phyloP scores from a whole-genome alignment of 192 early-diverging fungal species.

The Funneliformis geosporum region DNA sequence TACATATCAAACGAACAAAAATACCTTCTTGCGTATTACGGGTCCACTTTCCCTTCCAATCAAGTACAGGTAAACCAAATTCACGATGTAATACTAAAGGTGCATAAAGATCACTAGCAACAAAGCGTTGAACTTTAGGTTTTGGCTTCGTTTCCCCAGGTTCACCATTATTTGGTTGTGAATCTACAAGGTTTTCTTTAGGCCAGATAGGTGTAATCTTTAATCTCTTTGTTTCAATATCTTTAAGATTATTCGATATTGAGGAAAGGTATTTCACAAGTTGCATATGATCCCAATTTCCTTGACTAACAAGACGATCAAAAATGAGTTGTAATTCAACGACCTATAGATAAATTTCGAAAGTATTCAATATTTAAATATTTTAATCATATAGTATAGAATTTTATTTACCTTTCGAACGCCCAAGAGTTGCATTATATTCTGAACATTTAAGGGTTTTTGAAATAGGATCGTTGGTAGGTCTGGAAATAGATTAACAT shows the following conservation, averaged over 20 bases:
- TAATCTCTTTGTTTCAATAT: conserved; percentile 61
- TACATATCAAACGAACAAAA: too few relatives aligned
- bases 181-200: conserved; percentile 36
- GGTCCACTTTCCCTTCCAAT: conserved; percentile 62
- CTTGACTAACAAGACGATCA: conserved; percentile 66
- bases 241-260: conserved; percentile 64
- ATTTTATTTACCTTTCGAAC: conserved; percentile 64
- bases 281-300: conserved; percentile 83
- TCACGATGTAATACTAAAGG: conserved; percentile 58
- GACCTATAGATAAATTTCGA: conserved; percentile 45
- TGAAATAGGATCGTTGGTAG: conserved; percentile 69
- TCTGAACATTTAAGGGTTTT: conserved; percentile 38
- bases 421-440: conserved; percentile 68
- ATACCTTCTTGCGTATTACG: conserved; percentile 35
- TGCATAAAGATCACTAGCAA: conserved; percentile 67
- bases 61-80: conserved; percentile 67
- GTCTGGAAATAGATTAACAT: conserved; percentile 80
- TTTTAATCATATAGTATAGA: neutral
- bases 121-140: conserved; percentile 46
- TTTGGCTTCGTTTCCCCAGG: neutral
- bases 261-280: conserved; percentile 78
- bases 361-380: too few relatives aligned
- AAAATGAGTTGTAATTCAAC: conserved; percentile 85
- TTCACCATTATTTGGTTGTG: neutral
- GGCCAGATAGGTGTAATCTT: conserved; percentile 69